Percentiles rank a stretch among this genome's conserved stretches.
These are phyloP conservation scores for Begonia loranthoides DNA, from an alignment of 306 rosid genomes.

Conservation along the genomic window DNA sequence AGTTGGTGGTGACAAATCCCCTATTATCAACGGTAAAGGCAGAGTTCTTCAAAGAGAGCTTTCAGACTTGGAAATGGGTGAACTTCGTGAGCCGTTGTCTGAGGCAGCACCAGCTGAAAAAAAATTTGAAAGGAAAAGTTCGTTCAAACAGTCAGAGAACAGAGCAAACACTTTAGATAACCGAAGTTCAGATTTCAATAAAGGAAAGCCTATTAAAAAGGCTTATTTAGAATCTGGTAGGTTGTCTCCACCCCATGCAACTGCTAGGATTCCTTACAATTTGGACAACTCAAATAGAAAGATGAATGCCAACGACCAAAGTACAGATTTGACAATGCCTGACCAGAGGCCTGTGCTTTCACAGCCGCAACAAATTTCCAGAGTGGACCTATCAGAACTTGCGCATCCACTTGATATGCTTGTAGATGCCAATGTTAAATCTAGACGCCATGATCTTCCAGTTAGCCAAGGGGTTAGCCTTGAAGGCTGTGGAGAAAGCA, in stretches of 20 bases:
- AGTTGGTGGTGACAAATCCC: slow-evolving; percentile 34
- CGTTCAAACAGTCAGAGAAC: slow-evolving; percentile 53
- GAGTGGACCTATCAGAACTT: slow-evolving; percentile 36
- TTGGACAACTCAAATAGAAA: slow-evolving; percentile 37
- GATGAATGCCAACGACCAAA: slow-evolving; percentile 39
- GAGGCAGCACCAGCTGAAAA: slow-evolving; percentile 47
- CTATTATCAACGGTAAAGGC: slow-evolving; percentile 46
- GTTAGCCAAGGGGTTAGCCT: slow-evolving; percentile 25
- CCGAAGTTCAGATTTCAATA: slow-evolving; percentile 38
- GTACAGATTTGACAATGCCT: slow-evolving; percentile 51
- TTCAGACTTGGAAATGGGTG: slow-evolving; percentile 94
- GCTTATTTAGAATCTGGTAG: slow-evolving; percentile 39
- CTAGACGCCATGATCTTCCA: background rate
- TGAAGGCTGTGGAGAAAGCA: too few species aligned
- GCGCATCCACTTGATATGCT: slow-evolving; percentile 19
- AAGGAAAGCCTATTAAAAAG: slow-evolving; percentile 39
- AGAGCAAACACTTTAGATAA: slow-evolving; percentile 37
- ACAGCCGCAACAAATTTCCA: slow-evolving; percentile 37
- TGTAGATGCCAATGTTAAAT: slow-evolving; percentile 34
- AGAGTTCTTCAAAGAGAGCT: slow-evolving; percentile 67
- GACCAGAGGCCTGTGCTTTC: slow-evolving; percentile 38
- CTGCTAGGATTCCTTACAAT: slow-evolving; percentile 35
- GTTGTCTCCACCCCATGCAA: slow-evolving; percentile 35
- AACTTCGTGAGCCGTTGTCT: slow-evolving; percentile 74
- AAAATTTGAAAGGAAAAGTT: slow-evolving; percentile 62